A percentile compares a stretch with the other conserved stretches of the same genome.
Evolutionary conservation across 2,329 filamentous ascomycete genomes (phyloP).

Genomic region (Helicocarpus griseus): DNA sequence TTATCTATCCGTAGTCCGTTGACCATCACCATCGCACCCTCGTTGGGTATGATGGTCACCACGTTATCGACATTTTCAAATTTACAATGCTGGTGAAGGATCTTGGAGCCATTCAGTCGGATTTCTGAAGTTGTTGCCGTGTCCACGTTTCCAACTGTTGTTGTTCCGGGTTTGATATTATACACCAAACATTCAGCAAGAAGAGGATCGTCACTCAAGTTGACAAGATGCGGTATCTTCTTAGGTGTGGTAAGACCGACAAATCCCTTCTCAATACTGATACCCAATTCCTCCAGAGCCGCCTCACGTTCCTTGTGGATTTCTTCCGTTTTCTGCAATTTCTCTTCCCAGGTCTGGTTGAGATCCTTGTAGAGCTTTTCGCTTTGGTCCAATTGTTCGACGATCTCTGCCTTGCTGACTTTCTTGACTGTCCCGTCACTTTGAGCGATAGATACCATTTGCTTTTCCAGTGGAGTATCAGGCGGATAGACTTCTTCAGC

Average conservation of each 20-base stretch:
- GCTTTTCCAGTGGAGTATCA: constrained; percentile 85
- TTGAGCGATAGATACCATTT: constrained; percentile 89
- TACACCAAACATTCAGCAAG: constrained; percentile 95
- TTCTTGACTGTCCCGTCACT: constrained; percentile 81
- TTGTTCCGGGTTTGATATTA: constrained; percentile 91
- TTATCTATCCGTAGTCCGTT: constrained; percentile 86
- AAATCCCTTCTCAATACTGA: constrained; percentile 98
- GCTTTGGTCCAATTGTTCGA: constrained; percentile 88
- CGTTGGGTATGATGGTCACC: constrained; percentile 80
- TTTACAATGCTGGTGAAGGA: constrained; percentile 81
- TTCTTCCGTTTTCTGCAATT: constrained; percentile 84
- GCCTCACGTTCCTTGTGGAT: constrained; percentile 97
- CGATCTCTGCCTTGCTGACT: constrained; percentile 96
- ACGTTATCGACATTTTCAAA: constrained; percentile 91
- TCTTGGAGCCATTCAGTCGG: constrained; percentile 84
- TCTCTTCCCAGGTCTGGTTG: constrained; percentile 98
- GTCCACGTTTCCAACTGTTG: constrained; percentile 89
- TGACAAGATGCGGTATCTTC: constrained; percentile 98
- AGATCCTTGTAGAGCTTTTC: constrained; percentile 93
- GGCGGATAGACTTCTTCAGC: constrained; percentile 81
- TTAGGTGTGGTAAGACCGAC: constrained; percentile 92
- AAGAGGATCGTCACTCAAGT: constrained; percentile 87
- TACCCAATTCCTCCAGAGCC: constrained; percentile 89
- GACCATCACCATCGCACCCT: constrained; percentile 96
- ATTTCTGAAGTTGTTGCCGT: constrained; percentile 78